These are phyloP conservation scores for Hanseniaspora guilliermondii DNA, from an alignment of 805 yeast species.

Conservation along the genomic window DNA sequence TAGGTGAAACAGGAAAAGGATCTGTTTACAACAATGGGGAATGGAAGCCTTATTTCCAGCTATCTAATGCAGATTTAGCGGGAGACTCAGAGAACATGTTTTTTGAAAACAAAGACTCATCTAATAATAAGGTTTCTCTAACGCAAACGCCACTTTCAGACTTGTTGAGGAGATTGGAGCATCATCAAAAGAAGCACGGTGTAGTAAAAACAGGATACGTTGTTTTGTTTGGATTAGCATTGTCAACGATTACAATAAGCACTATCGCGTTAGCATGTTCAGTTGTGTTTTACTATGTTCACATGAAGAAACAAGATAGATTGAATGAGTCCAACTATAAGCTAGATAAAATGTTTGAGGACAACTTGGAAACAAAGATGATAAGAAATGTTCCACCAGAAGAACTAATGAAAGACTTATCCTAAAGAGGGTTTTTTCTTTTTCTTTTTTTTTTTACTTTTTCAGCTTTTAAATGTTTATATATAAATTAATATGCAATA, in stretches of 20 bases:
- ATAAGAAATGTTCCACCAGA: constrained; percentile 51
- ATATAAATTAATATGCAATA: not conserved
- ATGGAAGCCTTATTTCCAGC: constrained; percentile 22
- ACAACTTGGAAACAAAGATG: constrained; percentile 52
- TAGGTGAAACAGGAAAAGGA: constrained; percentile 17
- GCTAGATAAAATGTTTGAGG: constrained; percentile 29
- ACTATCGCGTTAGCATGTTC: constrained; percentile 33
- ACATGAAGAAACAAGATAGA: constrained; percentile 29
- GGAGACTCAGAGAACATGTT: constrained; percentile 20
- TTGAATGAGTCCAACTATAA: constrained; percentile 28
- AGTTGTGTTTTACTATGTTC: constrained; percentile 20
- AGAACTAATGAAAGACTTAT: constrained; percentile 32
- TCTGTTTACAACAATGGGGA: constrained; percentile 19
- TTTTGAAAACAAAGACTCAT: constrained; percentile 30
- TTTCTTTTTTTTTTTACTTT: not conserved
- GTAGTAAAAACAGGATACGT: constrained; percentile 42
- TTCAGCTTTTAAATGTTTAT: not conserved
- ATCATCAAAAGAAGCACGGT: constrained; percentile 17
- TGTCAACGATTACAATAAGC: constrained; percentile 42
- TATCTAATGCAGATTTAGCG: constrained; percentile 16
- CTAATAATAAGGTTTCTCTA: constrained; percentile 15
- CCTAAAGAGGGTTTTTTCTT: constrained; percentile 12
- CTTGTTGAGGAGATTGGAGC: constrained; percentile 15
- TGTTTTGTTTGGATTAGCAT: constrained; percentile 55
- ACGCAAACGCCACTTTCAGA: constrained; percentile 24